Evolutionary conservation across 805 yeast species (phyloP).

Genomic region (Kazachstania bromeliacearum): DNA sequence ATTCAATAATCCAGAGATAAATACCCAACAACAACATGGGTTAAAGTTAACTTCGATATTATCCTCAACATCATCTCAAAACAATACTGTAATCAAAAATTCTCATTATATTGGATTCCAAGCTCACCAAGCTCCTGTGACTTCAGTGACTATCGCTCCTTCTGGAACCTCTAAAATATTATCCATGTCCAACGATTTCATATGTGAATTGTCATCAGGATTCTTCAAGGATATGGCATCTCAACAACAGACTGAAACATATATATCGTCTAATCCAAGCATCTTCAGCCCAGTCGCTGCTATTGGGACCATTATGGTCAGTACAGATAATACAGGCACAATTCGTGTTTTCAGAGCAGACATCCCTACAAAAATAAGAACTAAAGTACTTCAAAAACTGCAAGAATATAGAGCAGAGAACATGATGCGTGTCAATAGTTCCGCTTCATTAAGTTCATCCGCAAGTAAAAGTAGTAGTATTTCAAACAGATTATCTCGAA

Average conservation of each 20-base stretch:
- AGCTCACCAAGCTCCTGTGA: slow-evolving; percentile 64
- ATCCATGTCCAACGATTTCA: slow-evolving; percentile 67
- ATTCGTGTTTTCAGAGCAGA: slow-evolving; percentile 78
- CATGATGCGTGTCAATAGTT: neutral
- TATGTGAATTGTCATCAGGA: slow-evolving; percentile 48
- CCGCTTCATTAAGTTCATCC: slow-evolving; percentile 1
- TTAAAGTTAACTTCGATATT: slow-evolving; percentile 3
- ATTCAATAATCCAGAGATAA: too few relatives aligned
- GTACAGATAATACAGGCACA: slow-evolving; percentile 65
- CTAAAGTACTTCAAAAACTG: slow-evolving; percentile 22
- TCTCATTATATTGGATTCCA: slow-evolving; percentile 61
- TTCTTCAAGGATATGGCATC: slow-evolving; percentile 10
- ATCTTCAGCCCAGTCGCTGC: slow-evolving; percentile 22
- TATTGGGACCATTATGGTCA: slow-evolving; percentile 49
- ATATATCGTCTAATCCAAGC: neutral
- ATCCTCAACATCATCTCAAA: neutral
- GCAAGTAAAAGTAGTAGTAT: slow-evolving; percentile 1
- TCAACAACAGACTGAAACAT: neutral
- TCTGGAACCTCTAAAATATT: slow-evolving; percentile 51
- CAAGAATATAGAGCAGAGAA: slow-evolving; percentile 7
- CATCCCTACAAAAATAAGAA: slow-evolving; percentile 43
- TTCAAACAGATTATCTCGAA: neutral
- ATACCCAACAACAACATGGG: slow-evolving; percentile 1
- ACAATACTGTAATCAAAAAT: slow-evolving; percentile 25
- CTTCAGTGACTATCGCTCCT: slow-evolving; percentile 74